Percentiles rank a stretch among this genome's conserved stretches.
These are phyloP conservation scores for Aureobasidium pullulans DNA, from an alignment of 2,329 filamentous ascomycete genomes.

Conservation along the genomic window DNA sequence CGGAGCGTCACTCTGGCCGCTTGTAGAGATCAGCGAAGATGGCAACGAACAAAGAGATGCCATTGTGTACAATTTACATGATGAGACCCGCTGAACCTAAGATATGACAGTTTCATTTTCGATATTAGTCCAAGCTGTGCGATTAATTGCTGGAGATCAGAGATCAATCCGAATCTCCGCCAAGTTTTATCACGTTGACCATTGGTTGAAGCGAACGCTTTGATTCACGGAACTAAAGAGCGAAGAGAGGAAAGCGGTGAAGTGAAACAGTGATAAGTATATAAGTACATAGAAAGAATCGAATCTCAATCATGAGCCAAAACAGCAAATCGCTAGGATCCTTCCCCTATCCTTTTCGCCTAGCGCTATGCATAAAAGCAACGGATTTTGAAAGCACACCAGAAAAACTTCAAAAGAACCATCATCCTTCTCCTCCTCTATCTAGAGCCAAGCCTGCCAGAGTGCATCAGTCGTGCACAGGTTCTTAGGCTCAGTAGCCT, in stretches of 20 bases:
- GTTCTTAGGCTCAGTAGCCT: constrained; percentile 85
- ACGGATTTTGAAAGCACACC: not conserved
- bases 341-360: constrained; percentile 1
- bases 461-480: constrained; percentile 81
- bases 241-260: no score
- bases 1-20: not conserved
- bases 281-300: not conserved
- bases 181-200: no score
- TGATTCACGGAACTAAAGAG: no score
- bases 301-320: not conserved
- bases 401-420: not conserved
- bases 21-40: not conserved
- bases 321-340: constrained; percentile 1
- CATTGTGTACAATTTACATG: no score
- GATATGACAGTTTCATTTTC: no score
- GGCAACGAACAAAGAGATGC: no score
- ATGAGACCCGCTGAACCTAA: no score
- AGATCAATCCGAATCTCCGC: no score
- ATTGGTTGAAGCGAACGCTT: no score
- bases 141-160: no score
- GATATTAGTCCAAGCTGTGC: no score
- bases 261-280: not conserved
- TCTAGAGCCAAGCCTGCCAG: constrained; percentile 92
- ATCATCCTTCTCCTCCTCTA: not conserved
- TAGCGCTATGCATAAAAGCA: constrained; percentile 10